Conservation (phyloP, 257 asterid species). For the Solanum habrochaites region DNA sequence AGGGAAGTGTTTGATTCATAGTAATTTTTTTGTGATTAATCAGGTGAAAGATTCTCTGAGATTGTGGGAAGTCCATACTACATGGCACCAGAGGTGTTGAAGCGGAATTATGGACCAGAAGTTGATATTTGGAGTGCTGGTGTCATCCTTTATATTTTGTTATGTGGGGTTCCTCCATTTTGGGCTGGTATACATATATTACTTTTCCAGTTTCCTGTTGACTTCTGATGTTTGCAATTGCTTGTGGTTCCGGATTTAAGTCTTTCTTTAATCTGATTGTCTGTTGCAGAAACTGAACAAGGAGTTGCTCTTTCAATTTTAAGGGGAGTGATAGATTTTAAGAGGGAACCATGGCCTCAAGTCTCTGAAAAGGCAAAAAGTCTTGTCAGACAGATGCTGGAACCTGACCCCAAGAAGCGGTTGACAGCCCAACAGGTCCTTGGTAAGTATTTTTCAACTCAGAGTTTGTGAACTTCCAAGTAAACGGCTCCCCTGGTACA, state of each 20-base stretch:
- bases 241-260: background rate
- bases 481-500: background rate
- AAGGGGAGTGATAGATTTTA: constrained; percentile 74
- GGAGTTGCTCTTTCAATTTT: constrained; percentile 89
- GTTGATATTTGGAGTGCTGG: constrained; percentile 96
- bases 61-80: constrained; percentile 94
- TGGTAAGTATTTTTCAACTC: constrained; percentile 36
- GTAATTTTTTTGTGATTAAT: background rate
- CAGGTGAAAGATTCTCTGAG: constrained; percentile 76
- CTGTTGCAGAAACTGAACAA: constrained; percentile 70
- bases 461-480: background rate
- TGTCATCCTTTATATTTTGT: constrained; percentile 77
- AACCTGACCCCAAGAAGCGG: constrained; percentile 70
- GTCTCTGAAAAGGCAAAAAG: constrained; percentile 72
- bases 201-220: background rate
- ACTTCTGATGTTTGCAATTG: background rate
- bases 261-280: background rate
- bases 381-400: constrained; percentile 82
- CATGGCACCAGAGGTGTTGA: constrained; percentile 92
- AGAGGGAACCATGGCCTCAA: constrained; percentile 97
- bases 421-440: constrained; percentile 91
- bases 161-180: constrained; percentile 97
- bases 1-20: background rate
- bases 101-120: constrained; percentile 82
- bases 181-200: constrained; percentile 64